phyloP scores from a whole-genome alignment of 441 rosid species.

The Gossypium schwendimanii region DNA sequence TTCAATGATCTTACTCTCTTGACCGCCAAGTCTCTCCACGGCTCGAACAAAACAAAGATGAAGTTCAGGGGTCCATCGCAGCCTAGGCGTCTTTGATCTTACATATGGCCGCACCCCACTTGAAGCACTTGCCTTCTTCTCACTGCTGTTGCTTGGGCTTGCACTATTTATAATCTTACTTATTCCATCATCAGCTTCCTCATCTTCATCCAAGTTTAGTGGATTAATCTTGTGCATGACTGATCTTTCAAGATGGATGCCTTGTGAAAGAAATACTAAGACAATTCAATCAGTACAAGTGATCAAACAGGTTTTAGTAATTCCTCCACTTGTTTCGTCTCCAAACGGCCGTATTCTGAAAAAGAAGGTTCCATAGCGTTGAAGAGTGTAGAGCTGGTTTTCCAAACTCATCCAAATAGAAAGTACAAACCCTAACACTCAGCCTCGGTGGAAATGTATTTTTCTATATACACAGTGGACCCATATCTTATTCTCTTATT shows the following conservation, averaged over 20 bases:
- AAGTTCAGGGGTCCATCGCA: constrained; percentile 39
- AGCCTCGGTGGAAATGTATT: background rate
- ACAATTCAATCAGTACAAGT: background rate
- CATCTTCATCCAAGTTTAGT: constrained; percentile 12
- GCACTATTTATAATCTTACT: constrained; percentile 25
- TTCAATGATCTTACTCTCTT: constrained; percentile 26
- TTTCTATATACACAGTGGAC: background rate
- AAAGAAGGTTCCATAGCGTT: constrained; percentile 8
- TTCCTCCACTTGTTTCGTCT: constrained; percentile 3
- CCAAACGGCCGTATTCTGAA: background rate
- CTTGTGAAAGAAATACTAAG: background rate
- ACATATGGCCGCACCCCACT: constrained; percentile 27
- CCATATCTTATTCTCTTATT: constrained; percentile 8
- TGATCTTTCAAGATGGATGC: background rate
- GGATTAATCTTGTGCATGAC: constrained; percentile 2
- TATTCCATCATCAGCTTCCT: constrained; percentile 22
- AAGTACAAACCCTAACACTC: constrained; percentile 17
- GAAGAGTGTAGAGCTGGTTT: constrained; percentile 11
- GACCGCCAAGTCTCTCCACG: constrained; percentile 36
- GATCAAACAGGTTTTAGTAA: background rate
- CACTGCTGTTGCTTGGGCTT: constrained; percentile 36
- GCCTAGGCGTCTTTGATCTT: constrained; percentile 35
- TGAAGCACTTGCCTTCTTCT: constrained; percentile 14
- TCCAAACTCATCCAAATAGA: constrained; percentile 5
- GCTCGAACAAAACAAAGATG: constrained; percentile 37